phyloP scores from a whole-genome alignment of 257 asterid genomes.

The Gardenia jasminoides region DNA sequence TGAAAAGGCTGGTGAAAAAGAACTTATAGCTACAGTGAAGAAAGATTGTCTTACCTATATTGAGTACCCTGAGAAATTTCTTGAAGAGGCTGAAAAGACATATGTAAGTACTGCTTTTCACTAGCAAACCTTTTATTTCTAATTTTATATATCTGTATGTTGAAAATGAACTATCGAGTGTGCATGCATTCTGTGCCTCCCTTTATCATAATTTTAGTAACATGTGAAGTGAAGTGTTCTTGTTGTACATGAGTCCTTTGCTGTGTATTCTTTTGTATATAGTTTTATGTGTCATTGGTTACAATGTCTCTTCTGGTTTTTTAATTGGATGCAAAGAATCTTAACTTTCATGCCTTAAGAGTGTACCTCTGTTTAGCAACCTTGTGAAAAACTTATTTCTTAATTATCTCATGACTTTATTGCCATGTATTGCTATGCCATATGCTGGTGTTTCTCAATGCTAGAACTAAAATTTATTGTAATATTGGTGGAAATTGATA shows the following conservation, averaged over 20 bases:
- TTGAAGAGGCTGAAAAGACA: slow-evolving; percentile 47
- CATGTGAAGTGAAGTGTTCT: not conserved
- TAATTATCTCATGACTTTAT: not conserved
- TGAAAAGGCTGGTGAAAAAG: slow-evolving; percentile 53
- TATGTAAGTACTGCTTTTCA: slow-evolving; percentile 38
- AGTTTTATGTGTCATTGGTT: not conserved
- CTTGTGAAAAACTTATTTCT: not conserved
- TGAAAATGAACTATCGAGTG: not conserved
- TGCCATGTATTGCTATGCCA: not conserved
- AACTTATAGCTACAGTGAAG: slow-evolving; percentile 42
- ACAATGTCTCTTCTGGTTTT: not conserved
- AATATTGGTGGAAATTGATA: not conserved
- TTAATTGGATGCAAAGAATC: not conserved
- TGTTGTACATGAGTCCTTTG: not conserved
- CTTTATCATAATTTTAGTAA: not conserved
- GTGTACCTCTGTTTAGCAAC: not conserved
- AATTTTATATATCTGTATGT: not conserved
- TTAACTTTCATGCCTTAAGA: not conserved
- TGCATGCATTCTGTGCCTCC: not conserved
- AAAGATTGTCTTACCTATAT: slow-evolving; percentile 55
- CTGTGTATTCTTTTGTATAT: not conserved
- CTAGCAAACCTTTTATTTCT: not conserved
- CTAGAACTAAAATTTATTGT: not conserved
- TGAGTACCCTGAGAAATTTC: slow-evolving; percentile 53
- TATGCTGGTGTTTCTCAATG: not conserved